A percentile compares a stretch with the other conserved stretches of the same genome.
Conservation (phyloP, 2,329 filamentous ascomycete genomes). For the Colletotrichum lini region DNA sequence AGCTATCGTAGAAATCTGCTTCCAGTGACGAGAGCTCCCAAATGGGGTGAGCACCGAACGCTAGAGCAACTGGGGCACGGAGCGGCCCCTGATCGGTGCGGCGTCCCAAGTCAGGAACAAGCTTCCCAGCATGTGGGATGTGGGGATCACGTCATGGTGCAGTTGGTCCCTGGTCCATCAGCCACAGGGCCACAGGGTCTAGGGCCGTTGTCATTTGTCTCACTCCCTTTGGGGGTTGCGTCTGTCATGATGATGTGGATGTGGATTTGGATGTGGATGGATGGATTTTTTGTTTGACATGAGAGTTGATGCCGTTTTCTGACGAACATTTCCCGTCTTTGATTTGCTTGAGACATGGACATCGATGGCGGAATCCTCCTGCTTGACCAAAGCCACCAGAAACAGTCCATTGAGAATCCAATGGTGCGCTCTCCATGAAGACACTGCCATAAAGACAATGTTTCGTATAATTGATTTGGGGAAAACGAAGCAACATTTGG, state of each 20-base stretch:
- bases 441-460: too few relatives aligned
- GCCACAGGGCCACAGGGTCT: slow-evolving; percentile 30
- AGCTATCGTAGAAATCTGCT: slow-evolving; percentile 40
- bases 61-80: slow-evolving; percentile 26
- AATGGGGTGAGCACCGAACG: slow-evolving; percentile 13
- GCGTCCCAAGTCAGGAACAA: slow-evolving; percentile 41
- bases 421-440: background rate
- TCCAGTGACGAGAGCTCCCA: slow-evolving; percentile 19
- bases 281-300: background rate
- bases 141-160: slow-evolving; percentile 43
- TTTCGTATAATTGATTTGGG: too few relatives aligned
- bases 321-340: too few relatives aligned
- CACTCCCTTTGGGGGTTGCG: background rate
- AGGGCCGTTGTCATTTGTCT: slow-evolving; percentile 14
- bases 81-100: slow-evolving; percentile 14
- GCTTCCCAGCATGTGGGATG: slow-evolving; percentile 37
- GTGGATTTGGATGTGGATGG: background rate
- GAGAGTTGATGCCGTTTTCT: background rate
- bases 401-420: background rate
- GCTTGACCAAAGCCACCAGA: background rate
- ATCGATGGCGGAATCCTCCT: background rate
- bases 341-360: background rate
- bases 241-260: background rate
- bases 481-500: too few relatives aligned
- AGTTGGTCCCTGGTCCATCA: slow-evolving; percentile 19